Base-by-base conservation (phyloP, 2,329 filamentous ascomycete genomes). In the Emericellopsis atlantica region DNA sequence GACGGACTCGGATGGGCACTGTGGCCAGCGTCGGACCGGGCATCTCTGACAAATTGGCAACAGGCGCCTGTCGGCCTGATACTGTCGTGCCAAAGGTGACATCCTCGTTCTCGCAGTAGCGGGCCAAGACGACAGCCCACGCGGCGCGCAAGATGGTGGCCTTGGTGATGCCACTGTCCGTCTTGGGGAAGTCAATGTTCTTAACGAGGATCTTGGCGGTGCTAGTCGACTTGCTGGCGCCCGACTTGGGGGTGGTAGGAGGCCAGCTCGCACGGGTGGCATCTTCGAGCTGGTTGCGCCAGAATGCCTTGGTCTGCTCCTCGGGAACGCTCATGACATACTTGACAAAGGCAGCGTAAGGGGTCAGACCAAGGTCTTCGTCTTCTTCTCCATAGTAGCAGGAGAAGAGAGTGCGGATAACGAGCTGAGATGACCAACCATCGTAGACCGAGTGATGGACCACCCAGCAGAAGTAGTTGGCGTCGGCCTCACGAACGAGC, bases 301-400 rank as follows among this genome's bases (percentile, higher is more conserved):
- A 43, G 24, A 31, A 43, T 1, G 26, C 21, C 2, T 31, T 34
- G 14, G 42, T 15, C 32, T 37, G n/a, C 8, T 40, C 24, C 12
- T 39, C 18, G 23, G 48, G 40, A 15, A 55, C 51, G 24, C 64
- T 54, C 44, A 58, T 53, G 6, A 67, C 54, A 43, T 65, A 62
- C 32, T 56, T 55, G 45, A 67, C 63, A 42, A 66, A 67, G 24
- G 59, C 51, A 36, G 60, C 62, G 50, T 65, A 67, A 5, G 46
- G 44, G 32, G 8, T 6, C 18, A 35, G 32, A 14, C 32, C 32
- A 9, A 15, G n/a, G 9, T 8, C 29, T 11, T 12, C 16, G 26
- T 12, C 38, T 6, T 23, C 14, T 7, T 35, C 24, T 8, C 29
- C n/a, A 24, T 45, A 33, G 11, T 44, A 7, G 6, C 22, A n/a